A percentile compares a stretch with the other conserved stretches of the same genome.
phyloP scores from a whole-genome alignment of 2,329 filamentous ascomycete genomes.

The Aspergillus tamarii region DNA sequence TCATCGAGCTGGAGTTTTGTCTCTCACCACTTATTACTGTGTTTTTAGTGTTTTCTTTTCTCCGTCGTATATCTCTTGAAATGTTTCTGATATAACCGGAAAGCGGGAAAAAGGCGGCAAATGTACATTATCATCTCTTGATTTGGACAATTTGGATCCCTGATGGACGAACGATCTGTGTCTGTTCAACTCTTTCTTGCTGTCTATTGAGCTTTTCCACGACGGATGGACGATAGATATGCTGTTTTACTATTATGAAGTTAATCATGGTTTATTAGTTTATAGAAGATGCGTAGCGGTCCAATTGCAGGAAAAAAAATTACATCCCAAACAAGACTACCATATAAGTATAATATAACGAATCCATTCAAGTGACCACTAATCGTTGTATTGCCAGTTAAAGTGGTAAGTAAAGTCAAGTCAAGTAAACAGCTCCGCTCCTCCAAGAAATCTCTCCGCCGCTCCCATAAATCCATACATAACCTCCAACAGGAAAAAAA shows the following conservation, averaged over 20 bases:
- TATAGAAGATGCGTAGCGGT: neutral
- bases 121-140: constrained; percentile 43
- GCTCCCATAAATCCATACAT: neutral
- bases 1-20: constrained; percentile 29
- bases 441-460: constrained; percentile 1
- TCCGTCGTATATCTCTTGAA: constrained; percentile 25
- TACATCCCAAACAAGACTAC: no score
- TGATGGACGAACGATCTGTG: constrained; percentile 12
- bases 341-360: no score
- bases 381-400: no score
- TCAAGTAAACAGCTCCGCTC: neutral
- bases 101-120: constrained; percentile 34
- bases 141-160: constrained; percentile 26
- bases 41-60: constrained; percentile 23
- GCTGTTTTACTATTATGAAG: constrained; percentile 8
- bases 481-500: neutral
- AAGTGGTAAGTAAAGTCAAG: neutral
- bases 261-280: neutral
- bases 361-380: no score
- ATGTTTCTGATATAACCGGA: constrained; percentile 25
- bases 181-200: neutral
- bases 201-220: neutral
- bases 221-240: constrained; percentile 5
- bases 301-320: no score
- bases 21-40: constrained; percentile 19